phyloP scores from a whole-genome alignment of 2,329 filamentous ascomycete species.

The Nemania sp. region DNA sequence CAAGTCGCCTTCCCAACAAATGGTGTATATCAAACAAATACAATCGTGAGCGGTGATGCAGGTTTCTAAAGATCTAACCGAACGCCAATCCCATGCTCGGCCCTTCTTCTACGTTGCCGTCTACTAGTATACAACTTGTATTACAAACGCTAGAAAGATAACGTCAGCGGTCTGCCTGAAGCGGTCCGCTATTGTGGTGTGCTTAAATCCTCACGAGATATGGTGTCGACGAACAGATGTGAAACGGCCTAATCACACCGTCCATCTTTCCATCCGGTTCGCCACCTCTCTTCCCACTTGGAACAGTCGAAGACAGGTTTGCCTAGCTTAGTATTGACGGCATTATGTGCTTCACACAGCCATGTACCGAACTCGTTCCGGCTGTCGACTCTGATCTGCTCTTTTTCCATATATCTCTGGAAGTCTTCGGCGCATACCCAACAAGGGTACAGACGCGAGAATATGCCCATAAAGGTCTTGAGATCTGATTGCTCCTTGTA shows the following conservation, averaged over 20 bases:
- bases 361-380: constrained; percentile 80
- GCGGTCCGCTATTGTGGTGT: background rate
- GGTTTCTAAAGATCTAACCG: constrained; percentile 31
- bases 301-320: constrained; percentile 92
- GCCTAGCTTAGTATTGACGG: constrained; percentile 88
- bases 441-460: constrained; percentile 92
- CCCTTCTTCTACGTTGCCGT: constrained; percentile 24
- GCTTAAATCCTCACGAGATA: constrained; percentile 2
- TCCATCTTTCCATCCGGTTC: constrained; percentile 84
- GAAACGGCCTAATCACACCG: constrained; percentile 61
- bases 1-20: background rate
- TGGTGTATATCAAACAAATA: constrained; percentile 2
- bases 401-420: constrained; percentile 79
- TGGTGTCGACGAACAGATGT: background rate
- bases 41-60: constrained; percentile 40
- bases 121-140: constrained; percentile 34
- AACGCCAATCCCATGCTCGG: constrained; percentile 31
- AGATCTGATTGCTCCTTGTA: constrained; percentile 79
- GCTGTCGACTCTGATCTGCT: constrained; percentile 71
- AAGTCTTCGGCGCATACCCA: constrained; percentile 97
- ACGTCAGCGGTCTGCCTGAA: background rate
- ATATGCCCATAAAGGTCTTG: constrained; percentile 79
- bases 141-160: constrained; percentile 23
- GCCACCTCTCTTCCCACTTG: constrained; percentile 94
- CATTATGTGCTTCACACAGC: constrained; percentile 89